These are phyloP conservation scores for Dentipellis fragilis DNA, from an alignment of 768 basidiomycete species.

Conservation along the genomic window DNA sequence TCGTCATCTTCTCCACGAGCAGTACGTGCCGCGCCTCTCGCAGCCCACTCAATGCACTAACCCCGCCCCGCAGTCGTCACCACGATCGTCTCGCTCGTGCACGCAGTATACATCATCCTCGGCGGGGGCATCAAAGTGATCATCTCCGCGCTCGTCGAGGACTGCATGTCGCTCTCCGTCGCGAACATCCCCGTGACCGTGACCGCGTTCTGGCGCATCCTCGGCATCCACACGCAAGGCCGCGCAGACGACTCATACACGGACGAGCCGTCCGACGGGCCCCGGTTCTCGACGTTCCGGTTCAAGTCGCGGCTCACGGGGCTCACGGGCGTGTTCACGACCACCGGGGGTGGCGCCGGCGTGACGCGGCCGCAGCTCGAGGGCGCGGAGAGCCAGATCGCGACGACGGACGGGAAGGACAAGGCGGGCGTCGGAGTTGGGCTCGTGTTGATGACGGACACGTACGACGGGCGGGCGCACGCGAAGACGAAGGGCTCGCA, in stretches of 20 bases:
- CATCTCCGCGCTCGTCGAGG: constrained; percentile 23
- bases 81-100: constrained; percentile 21
- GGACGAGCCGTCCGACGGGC: constrained; percentile 8
- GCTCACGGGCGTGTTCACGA: background rate
- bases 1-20: constrained; percentile 45
- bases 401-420: background rate
- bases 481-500: background rate
- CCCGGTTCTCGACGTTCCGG: constrained; percentile 14
- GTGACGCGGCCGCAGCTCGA: background rate
- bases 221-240: background rate
- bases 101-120: constrained; percentile 18
- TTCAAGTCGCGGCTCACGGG: constrained; percentile 10
- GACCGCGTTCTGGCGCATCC: constrained; percentile 5
- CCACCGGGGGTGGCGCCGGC: background rate
- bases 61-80: constrained; percentile 12
- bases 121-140: constrained; percentile 19
- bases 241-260: background rate
- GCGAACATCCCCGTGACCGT: constrained; percentile 11
- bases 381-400: background rate
- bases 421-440: background rate
- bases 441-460: background rate
- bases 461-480: background rate
- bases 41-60: background rate
- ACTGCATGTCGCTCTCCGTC: constrained; percentile 11
- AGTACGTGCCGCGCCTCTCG: constrained; percentile 18